Conservation (phyloP, 768 basidiomycete genomes). For the Suillus brevipes region DNA sequence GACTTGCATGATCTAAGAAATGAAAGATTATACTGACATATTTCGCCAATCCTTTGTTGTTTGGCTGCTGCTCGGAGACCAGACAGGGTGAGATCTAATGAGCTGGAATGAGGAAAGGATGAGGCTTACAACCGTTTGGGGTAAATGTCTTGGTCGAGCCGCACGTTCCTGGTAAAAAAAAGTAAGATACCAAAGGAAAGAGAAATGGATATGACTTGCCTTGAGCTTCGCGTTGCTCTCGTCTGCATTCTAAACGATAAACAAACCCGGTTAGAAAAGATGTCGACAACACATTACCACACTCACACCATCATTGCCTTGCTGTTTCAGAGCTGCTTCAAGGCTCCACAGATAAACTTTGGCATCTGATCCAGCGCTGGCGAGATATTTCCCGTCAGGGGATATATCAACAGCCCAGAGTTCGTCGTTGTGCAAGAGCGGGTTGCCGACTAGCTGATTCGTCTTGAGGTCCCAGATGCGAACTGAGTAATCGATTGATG, state of each 20-base stretch:
- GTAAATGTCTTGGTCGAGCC: neutral
- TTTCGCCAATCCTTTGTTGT: neutral
- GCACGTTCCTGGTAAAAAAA: neutral
- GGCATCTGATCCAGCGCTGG: conserved; percentile 78
- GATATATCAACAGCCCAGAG: conserved; percentile 76
- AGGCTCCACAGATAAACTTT: conserved; percentile 80
- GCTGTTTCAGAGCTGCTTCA: conserved; percentile 27
- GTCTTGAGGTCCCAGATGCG: neutral
- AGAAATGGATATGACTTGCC: neutral
- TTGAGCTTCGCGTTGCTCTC: neutral
- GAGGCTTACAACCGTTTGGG: neutral
- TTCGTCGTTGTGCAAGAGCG: conserved; percentile 77
- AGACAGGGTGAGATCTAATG: neutral
- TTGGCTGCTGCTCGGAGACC: neutral
- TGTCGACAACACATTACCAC: neutral
- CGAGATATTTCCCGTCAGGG: conserved; percentile 75
- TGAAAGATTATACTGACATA: neutral
- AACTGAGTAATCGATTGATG: neutral
- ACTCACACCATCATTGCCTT: neutral
- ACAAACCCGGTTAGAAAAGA: neutral
- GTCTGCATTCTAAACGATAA: neutral
- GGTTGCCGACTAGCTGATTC: conserved; percentile 22
- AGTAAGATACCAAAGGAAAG: neutral
- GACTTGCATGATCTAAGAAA: neutral
- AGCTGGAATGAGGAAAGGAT: neutral